Base-by-base conservation (phyloP, 768 basidiomycete genomes). In the Xerocomellus intermedius region DNA sequence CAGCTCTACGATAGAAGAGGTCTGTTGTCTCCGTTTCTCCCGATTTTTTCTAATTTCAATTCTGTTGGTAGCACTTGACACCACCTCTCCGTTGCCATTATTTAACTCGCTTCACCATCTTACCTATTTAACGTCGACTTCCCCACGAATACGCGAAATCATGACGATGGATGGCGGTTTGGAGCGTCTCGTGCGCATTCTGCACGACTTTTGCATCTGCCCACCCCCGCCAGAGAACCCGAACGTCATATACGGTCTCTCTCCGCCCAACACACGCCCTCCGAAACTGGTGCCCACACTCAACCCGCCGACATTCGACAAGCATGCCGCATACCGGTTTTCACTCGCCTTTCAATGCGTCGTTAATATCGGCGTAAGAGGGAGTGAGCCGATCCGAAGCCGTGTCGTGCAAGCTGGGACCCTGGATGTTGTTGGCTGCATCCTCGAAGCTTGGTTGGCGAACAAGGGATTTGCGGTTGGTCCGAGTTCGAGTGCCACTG, bases 81-180 rank as follows among this genome's bases (percentile, higher is more conserved):
- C 82, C 36, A 77, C 78, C 46, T 81, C 81, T 1, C 77, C 81
- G 16, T 75, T 85, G 41, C 89, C 87, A 16, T 77, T 94, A 39
- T 86, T 95, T 77, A 97, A 97, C 76, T 98, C 95, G 38, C 85
- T 98, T 49, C 94, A 91, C 30, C 94, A 97, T 75, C 87, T 98
- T 52, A 90, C 91, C 47, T 95, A 97, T 74, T 88, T 99, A 60
- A 98, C 96, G 8, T 94, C 93, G 1, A 98, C 97, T 7, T 97
- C 95, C 0, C 95, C 97, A 2, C 86, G 94, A 51, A 98, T 99
- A 74, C 87, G 96, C 55, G 97, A 99, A 74, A 98, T 97, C 63
- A 91, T 99, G 83, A 96, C 94, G 28, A 87, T 90, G 82, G 96
- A 98, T 66, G 97, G 97, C 44, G 97, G 97, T 2, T 84, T 99